Conservation (phyloP, 2,329 filamentous ascomycete genomes). For the Colletotrichum tanaceti region DNA sequence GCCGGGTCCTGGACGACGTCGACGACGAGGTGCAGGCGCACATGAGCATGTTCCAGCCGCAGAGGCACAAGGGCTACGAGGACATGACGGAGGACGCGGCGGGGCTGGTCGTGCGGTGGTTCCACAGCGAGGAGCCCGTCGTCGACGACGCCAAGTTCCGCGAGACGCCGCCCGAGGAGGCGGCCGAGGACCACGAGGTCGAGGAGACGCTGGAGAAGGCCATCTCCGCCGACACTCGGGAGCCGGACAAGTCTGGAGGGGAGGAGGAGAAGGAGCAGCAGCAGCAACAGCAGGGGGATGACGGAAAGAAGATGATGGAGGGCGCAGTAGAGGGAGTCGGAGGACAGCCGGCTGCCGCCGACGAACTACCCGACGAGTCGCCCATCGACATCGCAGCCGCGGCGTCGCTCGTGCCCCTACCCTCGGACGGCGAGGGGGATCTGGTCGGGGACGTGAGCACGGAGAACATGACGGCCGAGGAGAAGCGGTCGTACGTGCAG, state of each 20-base stretch:
- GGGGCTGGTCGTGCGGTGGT: conserved; percentile 69
- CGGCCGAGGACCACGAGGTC: conserved; percentile 45
- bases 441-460: conserved; percentile 47
- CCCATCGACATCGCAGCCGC: conserved; percentile 66
- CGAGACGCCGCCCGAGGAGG: conserved; percentile 53
- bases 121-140: conserved; percentile 57
- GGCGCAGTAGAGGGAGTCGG: conserved; percentile 41
- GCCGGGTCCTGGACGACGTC: conserved; percentile 71
- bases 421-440: conserved; percentile 54
- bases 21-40: conserved; percentile 81
- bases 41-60: conserved; percentile 71
- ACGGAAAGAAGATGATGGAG: conserved; percentile 21
- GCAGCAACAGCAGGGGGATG: too few relatives aligned
- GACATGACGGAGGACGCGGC: conserved; percentile 70
- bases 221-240: conserved; percentile 43
- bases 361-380: conserved; percentile 53
- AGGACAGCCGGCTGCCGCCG: conserved; percentile 29
- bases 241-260: conserved; percentile 42
- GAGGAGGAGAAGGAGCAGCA: too few relatives aligned
- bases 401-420: conserved; percentile 61
- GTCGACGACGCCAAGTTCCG: conserved; percentile 61
- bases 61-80: conserved; percentile 73
- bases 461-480: conserved; percentile 50
- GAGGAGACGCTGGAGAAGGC: conserved; percentile 49
- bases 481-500: conserved; percentile 58